These are phyloP conservation scores for Aspergillus intermedius DNA, from an alignment of 2,329 filamentous ascomycete species.

Conservation along the genomic window DNA sequence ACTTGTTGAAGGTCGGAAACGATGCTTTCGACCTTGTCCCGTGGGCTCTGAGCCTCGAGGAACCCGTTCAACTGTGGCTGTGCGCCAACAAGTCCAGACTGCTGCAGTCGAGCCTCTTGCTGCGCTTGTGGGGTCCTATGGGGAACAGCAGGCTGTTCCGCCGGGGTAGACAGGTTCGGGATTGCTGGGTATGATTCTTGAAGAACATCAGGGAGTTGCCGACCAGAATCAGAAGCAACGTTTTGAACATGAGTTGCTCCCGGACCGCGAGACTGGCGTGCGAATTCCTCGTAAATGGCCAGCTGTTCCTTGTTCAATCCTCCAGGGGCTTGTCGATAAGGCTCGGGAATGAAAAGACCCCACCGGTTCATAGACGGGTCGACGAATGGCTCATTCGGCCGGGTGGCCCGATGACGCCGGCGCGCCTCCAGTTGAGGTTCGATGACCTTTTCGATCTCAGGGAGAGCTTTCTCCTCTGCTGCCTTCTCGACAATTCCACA, in stretches of 20 bases:
- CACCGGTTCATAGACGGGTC: constrained; percentile 78
- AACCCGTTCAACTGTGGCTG: constrained; percentile 56
- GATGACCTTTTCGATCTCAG: constrained; percentile 92
- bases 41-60: constrained; percentile 47
- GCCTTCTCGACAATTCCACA: constrained; percentile 93
- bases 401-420: constrained; percentile 64
- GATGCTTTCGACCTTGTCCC: constrained; percentile 49
- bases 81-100: constrained; percentile 29
- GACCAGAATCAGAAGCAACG: constrained; percentile 52
- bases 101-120: constrained; percentile 37
- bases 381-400: constrained; percentile 77
- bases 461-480: constrained; percentile 84
- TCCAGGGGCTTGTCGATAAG: constrained; percentile 75
- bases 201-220: constrained; percentile 57
- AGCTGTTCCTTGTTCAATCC: constrained; percentile 88
- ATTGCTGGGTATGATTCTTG: constrained; percentile 56
- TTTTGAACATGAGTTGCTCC: constrained; percentile 49
- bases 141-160: constrained; percentile 56
- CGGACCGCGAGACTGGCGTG: constrained; percentile 68
- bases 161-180: constrained; percentile 56
- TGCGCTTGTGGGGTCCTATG: constrained; percentile 51
- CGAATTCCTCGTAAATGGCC: constrained; percentile 95
- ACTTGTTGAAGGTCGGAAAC: constrained; percentile 52
- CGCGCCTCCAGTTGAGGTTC: constrained; percentile 72
- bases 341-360: constrained; percentile 89